These are phyloP conservation scores for Orbilia ellipsospora DNA, from an alignment of 2,329 filamentous ascomycete genomes.

Conservation along the genomic window DNA sequence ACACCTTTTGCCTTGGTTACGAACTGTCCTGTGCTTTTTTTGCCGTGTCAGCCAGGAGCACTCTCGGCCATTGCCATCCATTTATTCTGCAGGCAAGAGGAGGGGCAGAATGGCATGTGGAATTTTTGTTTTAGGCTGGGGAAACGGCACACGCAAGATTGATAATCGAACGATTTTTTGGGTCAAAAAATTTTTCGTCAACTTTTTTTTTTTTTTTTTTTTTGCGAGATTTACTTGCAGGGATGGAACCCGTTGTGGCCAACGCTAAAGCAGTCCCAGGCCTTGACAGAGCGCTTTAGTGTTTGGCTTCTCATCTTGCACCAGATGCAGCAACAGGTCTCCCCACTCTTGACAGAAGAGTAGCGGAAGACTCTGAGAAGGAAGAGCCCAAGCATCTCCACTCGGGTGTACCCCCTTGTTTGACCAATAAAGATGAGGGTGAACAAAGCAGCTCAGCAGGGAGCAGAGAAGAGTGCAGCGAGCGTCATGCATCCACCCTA, in stretches of 20 bases:
- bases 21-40: slow-evolving; percentile 16
- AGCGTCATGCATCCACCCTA: slow-evolving; percentile 55
- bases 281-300: slow-evolving; percentile 53
- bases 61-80: slow-evolving; percentile 13
- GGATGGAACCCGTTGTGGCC: slow-evolving; percentile 54
- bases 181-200: slow-evolving; percentile 18
- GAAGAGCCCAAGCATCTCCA: slow-evolving; percentile 51
- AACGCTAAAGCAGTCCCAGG: slow-evolving; percentile 53
- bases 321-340: slow-evolving; percentile 56
- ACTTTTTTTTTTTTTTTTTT: slow-evolving; percentile 25
- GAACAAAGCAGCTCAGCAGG: slow-evolving; percentile 54
- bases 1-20: slow-evolving; percentile 21
- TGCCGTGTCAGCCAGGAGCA: slow-evolving; percentile 20
- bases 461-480: slow-evolving; percentile 53
- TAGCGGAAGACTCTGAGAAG: slow-evolving; percentile 53
- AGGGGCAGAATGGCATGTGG: slow-evolving; percentile 39
- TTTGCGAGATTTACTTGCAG: slow-evolving; percentile 54
- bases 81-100: slow-evolving; percentile 8
- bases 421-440: slow-evolving; percentile 53
- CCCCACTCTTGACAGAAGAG: slow-evolving; percentile 55
- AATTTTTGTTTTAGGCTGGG: slow-evolving; percentile 45
- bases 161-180: slow-evolving; percentile 41
- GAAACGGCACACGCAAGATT: slow-evolving; percentile 44
- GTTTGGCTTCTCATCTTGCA: slow-evolving; percentile 53
- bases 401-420: slow-evolving; percentile 55